Conservation (phyloP, 208 protist genomes). For the Trypanosoma rangeli region DNA sequence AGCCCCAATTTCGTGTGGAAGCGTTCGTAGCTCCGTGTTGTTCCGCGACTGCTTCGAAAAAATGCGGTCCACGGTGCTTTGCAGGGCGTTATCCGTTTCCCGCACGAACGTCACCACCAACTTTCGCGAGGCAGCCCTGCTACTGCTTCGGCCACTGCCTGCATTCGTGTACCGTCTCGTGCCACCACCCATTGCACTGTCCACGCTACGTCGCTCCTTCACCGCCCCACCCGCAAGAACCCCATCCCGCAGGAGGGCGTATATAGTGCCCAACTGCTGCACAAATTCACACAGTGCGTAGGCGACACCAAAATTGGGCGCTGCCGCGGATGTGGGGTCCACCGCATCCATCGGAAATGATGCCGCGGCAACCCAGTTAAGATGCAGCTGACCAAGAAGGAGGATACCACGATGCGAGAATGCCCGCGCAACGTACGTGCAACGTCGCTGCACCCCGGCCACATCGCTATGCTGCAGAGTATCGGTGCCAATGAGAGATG, state of each 20-base stretch:
- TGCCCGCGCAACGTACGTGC: slow-evolving; percentile 16
- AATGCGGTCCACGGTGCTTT: slow-evolving; percentile 71
- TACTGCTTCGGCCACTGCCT: slow-evolving; percentile 29
- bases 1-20: slow-evolving; percentile 36
- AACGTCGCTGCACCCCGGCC: slow-evolving; percentile 27
- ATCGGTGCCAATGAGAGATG: slow-evolving; percentile 3
- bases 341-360: slow-evolving; percentile 24
- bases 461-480: slow-evolving; percentile 20
- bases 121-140: slow-evolving; percentile 3
- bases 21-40: slow-evolving; percentile 36
- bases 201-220: slow-evolving; percentile 10
- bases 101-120: slow-evolving; percentile 49
- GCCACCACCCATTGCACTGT: slow-evolving; percentile 24
- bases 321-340: slow-evolving; percentile 28
- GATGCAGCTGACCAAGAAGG: slow-evolving; percentile 61
- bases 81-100: slow-evolving; percentile 49
- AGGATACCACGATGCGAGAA: slow-evolving; percentile 35
- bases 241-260: slow-evolving; percentile 33
- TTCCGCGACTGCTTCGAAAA: slow-evolving; percentile 46
- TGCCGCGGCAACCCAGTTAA: slow-evolving; percentile 22
- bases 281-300: slow-evolving; percentile 34
- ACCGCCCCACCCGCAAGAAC: background rate
- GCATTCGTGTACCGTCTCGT: slow-evolving; percentile 19
- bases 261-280: slow-evolving; percentile 41
- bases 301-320: slow-evolving; percentile 24